Base-by-base conservation (phyloP, 2,329 filamentous ascomycete genomes). In the Plectosphaerella cucumerina region DNA sequence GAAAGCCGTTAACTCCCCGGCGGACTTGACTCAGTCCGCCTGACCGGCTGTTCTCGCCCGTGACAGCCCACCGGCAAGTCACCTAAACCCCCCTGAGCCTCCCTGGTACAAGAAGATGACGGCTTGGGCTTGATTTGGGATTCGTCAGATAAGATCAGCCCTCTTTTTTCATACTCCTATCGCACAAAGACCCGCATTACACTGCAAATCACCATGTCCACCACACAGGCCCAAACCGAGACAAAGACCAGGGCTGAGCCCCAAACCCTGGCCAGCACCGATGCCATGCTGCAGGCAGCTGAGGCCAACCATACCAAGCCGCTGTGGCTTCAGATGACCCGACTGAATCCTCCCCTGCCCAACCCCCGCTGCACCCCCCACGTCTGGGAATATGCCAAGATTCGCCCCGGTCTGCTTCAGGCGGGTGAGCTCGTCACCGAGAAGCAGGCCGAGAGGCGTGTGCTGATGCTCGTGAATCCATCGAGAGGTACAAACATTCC, bases 291-390 rank as follows among this genome's bases (percentile, higher is more conserved):
- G 26, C 45, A 37, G 12, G 51, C 48, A 3, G 53, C 53, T 4
- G 45, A 49, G 14, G 42, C 35, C 21, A 49, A 51, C 22, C 58
- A 61, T 35, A 60, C 58, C 5, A 60, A 56, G 44, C 74, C 73
- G 0, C 59, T 77, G 3, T 77, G 74, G 74, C 61, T 65, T 2
- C 69, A 75, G 51, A 76, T 77, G 71, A 56, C 58, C 10, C 60
- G 60, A 23, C 61, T 74, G 22, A 74, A 73, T 46, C 73, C 75
- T 4, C 70, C 73, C 1, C 53, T 62, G 4, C 75, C 75, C 6
- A 71, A 73, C 49, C 75, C 75, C 0, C 65, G 56, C 18, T 60
- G 63, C 14, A 51, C 65, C 3, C 71, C 74, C 0, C 53, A 62
- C 44, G 23, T 66, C 2, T 71, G 67, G 68, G 51, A 55, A 33